Conservation (phyloP, 768 basidiomycete species). For the Candolleomyces eurysporus region DNA sequence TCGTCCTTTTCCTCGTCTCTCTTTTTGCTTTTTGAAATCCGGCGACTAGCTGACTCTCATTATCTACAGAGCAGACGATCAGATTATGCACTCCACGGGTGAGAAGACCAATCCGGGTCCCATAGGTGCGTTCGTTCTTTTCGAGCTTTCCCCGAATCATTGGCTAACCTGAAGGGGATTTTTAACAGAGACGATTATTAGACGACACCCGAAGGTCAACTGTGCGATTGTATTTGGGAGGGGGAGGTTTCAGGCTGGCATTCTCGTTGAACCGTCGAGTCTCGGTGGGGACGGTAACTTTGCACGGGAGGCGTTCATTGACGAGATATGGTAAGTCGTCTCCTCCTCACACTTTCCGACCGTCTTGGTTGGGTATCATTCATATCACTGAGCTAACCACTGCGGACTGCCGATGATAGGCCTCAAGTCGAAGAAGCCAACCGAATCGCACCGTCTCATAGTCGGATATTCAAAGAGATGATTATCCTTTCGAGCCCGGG, state of each 20-base stretch:
- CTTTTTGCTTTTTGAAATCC: not conserved
- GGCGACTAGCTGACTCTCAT: conserved; percentile 21
- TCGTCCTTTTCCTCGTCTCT: conserved; percentile 8
- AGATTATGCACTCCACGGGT: conserved; percentile 41
- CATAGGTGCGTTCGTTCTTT: conserved; percentile 21
- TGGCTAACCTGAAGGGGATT: conserved; percentile 6
- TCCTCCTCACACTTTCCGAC: not conserved
- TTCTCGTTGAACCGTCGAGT: conserved; percentile 29
- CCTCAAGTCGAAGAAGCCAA: conserved; percentile 32
- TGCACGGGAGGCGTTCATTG: conserved; percentile 19
- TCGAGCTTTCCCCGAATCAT: conserved; percentile 1
- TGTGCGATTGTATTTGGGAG: conserved; percentile 38
- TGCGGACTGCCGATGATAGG: not conserved
- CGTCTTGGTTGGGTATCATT: no score
- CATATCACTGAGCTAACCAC: no score
- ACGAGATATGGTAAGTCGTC: conserved; percentile 20
- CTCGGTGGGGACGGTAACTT: not conserved
- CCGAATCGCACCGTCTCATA: conserved; percentile 40
- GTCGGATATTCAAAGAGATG: conserved; percentile 46
- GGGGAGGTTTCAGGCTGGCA: conserved; percentile 31
- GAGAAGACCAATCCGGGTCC: conserved; percentile 38
- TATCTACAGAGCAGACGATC: conserved; percentile 32
- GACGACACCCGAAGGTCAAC: conserved; percentile 24
- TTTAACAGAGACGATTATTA: conserved; percentile 36
- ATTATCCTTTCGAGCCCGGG: not conserved